phyloP scores from a whole-genome alignment of 805 yeast species.

The Wickerhamiella occidentalis region DNA sequence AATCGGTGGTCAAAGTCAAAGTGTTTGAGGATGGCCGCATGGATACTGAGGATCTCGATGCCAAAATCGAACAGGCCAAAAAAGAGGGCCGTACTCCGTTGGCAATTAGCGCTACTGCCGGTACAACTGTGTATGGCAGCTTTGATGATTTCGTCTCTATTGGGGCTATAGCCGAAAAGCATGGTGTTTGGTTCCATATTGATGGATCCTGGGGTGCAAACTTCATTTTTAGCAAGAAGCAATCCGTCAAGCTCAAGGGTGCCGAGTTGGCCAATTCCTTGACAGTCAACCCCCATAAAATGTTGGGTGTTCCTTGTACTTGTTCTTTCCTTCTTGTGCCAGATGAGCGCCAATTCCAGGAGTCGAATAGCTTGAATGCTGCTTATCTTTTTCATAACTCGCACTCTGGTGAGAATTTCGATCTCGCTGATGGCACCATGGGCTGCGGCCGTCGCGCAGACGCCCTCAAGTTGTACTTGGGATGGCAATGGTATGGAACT shows the following conservation, averaged over 20 bases:
- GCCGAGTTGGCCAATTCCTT: conserved; percentile 57
- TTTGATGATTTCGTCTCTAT: conserved; percentile 57
- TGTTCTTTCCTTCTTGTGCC: conserved; percentile 65
- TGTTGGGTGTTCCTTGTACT: conserved; percentile 68
- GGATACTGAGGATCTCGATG: conserved; percentile 38
- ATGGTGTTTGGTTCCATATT: conserved; percentile 65
- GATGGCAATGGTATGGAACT: conserved; percentile 70
- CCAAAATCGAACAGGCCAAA: conserved; percentile 34
- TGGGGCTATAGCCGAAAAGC: conserved; percentile 38
- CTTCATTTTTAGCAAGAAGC: conserved; percentile 47
- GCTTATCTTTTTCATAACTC: conserved; percentile 68
- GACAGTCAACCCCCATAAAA: conserved; percentile 76
- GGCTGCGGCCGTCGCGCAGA: conserved; percentile 86
- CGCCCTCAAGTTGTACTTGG: conserved; percentile 61
- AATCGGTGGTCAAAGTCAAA: conserved; percentile 48
- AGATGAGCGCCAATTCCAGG: conserved; percentile 49
- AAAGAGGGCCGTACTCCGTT: conserved; percentile 55
- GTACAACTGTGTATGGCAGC: conserved; percentile 80
- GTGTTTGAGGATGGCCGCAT: conserved; percentile 47
- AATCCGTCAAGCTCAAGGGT: conserved; percentile 42
- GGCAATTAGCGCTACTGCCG: conserved; percentile 73
- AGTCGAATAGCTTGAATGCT: conserved; percentile 64
- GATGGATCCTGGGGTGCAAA: conserved; percentile 94
- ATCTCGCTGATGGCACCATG: conserved; percentile 82
- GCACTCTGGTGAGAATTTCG: conserved; percentile 42